Conservation (phyloP, 306 rosid species). For the Dalbergia cultrata region DNA sequence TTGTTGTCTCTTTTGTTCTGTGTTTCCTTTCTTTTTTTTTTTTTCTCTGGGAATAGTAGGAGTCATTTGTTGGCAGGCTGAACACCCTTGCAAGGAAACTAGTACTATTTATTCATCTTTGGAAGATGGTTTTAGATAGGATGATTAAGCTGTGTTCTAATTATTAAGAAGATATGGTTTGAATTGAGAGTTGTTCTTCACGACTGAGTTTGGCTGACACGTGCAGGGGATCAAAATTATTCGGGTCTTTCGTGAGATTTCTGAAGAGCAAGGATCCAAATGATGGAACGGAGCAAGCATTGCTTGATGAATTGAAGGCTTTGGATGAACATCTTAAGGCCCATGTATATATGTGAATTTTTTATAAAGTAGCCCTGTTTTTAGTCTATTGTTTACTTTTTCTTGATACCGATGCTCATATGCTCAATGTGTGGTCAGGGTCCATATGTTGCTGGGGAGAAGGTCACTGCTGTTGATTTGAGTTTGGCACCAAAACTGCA, state of each 20-base stretch:
- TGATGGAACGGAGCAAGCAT: conserved; percentile 88
- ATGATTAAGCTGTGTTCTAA: not conserved
- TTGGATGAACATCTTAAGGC: conserved; percentile 85
- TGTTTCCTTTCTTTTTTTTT: not conserved
- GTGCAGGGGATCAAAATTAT: conserved; percentile 86
- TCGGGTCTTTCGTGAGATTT: conserved; percentile 69
- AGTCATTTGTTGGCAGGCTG: not conserved
- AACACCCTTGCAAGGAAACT: not conserved
- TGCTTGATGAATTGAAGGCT: conserved; percentile 77
- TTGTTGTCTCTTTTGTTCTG: not conserved
- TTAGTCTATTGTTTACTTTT: not conserved
- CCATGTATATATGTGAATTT: conserved; percentile 62
- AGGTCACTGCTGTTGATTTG: conserved; percentile 82
- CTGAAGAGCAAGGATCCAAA: conserved; percentile 84
- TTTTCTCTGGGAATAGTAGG: not conserved
- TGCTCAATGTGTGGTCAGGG: conserved; percentile 63
- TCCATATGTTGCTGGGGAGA: conserved; percentile 88
- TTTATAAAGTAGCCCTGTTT: not conserved
- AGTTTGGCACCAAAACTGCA: conserved; percentile 91
- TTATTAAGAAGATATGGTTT: conserved; percentile 19
- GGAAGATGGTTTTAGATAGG: not conserved
- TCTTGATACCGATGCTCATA: conserved; percentile 30
- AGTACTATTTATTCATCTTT: conserved; percentile 7
- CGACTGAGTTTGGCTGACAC: conserved; percentile 16
- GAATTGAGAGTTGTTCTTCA: not conserved